Conservation (phyloP, 2,329 filamentous ascomycete genomes). For the Ascomycota sp. region DNA sequence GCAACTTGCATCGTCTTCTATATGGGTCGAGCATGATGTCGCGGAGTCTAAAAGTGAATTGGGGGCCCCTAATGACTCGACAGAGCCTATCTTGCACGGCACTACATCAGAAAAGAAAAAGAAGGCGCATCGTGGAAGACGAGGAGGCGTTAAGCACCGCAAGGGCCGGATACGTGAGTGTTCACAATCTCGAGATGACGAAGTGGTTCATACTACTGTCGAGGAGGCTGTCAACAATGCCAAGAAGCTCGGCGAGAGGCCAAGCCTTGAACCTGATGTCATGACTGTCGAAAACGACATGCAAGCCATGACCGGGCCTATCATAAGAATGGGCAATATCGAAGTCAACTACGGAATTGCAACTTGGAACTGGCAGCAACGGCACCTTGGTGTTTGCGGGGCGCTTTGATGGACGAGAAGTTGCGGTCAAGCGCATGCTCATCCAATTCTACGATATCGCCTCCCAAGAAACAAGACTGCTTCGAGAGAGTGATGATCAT, state of each 20-base stretch:
- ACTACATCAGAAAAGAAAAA: conserved; percentile 34
- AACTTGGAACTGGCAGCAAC: conserved; percentile 67
- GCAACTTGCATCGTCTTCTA: too few species aligned
- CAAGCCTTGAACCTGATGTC: conserved; percentile 39
- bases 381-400: conserved; percentile 93
- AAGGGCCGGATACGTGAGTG: conserved; percentile 34
- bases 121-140: conserved; percentile 48
- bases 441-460: conserved; percentile 92
- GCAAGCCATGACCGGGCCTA: conserved; percentile 36
- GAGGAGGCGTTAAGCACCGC: conserved; percentile 49
- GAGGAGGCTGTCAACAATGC: conserved; percentile 42
- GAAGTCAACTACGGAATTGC: conserved; percentile 42
- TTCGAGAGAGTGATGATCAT: conserved; percentile 89
- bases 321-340: conserved; percentile 41
- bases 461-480: conserved; percentile 73
- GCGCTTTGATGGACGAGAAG: conserved; percentile 80
- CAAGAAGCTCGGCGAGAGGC: conserved; percentile 33
- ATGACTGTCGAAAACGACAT: conserved; percentile 36
- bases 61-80: background rate
- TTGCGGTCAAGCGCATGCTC: conserved; percentile 92
- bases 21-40: background rate
- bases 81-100: background rate
- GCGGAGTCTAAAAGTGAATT: conserved; percentile 1
- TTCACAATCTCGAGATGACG: conserved; percentile 28
- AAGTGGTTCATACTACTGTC: conserved; percentile 22